Evolutionary conservation across 345 rosid species (phyloP).

Genomic region (Euphorbia peplus): DNA sequence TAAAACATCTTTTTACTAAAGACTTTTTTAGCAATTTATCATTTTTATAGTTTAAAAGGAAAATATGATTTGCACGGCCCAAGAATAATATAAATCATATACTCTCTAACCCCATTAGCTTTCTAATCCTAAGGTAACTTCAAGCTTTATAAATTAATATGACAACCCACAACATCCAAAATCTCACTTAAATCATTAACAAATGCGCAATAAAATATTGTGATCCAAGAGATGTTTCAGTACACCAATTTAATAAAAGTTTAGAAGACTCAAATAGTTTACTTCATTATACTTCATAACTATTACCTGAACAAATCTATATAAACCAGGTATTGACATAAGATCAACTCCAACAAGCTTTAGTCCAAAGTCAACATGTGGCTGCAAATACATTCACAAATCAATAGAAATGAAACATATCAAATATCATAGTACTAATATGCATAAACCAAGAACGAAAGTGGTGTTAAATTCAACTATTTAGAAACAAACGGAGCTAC

Average conservation of each 20-base stretch:
- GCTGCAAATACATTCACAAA: constrained; percentile 49
- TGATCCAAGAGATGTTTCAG: not conserved
- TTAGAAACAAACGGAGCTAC: not conserved
- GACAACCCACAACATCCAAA: constrained; percentile 2
- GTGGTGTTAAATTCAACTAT: not conserved
- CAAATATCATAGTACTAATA: not conserved
- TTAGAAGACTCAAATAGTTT: not conserved
- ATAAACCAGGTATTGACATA: constrained; percentile 96
- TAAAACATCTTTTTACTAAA: not conserved
- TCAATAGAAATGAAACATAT: constrained; percentile 6
- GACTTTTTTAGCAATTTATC: not conserved
- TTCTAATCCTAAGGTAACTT: not conserved
- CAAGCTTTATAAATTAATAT: not conserved
- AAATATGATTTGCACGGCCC: not conserved
- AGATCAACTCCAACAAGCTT: constrained; percentile 93
- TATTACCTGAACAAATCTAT: constrained; percentile 86
- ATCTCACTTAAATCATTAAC: not conserved
- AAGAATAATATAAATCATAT: not conserved
- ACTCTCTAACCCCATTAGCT: not conserved
- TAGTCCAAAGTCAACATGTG: constrained; percentile 92
- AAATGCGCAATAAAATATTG: not conserved
- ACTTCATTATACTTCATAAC: not conserved
- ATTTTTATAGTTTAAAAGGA: not conserved
- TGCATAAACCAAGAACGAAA: not conserved
- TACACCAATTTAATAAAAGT: not conserved